Evolutionary conservation across 441 rosid genomes (phyloP).

Genomic region (Adansonia gregorii): DNA sequence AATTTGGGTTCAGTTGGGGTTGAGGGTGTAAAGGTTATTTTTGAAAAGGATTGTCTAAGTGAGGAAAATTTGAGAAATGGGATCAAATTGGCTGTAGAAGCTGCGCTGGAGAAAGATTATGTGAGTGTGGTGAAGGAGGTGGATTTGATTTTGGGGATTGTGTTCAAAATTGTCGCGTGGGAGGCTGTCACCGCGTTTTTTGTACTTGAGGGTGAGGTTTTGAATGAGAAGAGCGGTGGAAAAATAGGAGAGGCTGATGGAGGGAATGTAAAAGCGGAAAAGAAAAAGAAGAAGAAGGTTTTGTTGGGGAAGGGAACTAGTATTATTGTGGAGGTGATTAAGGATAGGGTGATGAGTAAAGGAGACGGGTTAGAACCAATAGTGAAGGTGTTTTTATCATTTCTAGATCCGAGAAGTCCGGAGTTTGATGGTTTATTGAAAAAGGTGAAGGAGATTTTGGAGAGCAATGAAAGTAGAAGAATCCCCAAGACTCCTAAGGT

Average conservation of each 20-base stretch:
- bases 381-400: slow-evolving; percentile 47
- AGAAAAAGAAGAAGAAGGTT: slow-evolving; percentile 68
- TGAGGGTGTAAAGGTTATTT: slow-evolving; percentile 43
- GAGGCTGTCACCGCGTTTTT: slow-evolving; percentile 69
- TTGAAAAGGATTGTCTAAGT: slow-evolving; percentile 36
- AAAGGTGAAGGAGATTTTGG: slow-evolving; percentile 74
- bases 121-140: slow-evolving; percentile 55
- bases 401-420: slow-evolving; percentile 52
- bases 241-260: slow-evolving; percentile 40
- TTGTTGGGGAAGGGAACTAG: slow-evolving; percentile 80
- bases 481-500: slow-evolving; percentile 97
- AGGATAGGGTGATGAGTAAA: slow-evolving; percentile 54
- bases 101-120: slow-evolving; percentile 45
- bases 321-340: slow-evolving; percentile 61
- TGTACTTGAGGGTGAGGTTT: slow-evolving; percentile 65
- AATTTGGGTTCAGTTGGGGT: slow-evolving; percentile 44
- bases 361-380: slow-evolving; percentile 45
- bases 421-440: slow-evolving; percentile 56
- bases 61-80: slow-evolving; percentile 42
- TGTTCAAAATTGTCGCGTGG: slow-evolving; percentile 74
- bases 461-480: slow-evolving; percentile 90
- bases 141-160: slow-evolving; percentile 46
- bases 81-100: slow-evolving; percentile 41
- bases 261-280: slow-evolving; percentile 47
- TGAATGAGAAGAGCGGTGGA: slow-evolving; percentile 34